These are phyloP conservation scores for Dillenia turbinata DNA, from an alignment of 164 flowering plant genomes.

Conservation along the genomic window DNA sequence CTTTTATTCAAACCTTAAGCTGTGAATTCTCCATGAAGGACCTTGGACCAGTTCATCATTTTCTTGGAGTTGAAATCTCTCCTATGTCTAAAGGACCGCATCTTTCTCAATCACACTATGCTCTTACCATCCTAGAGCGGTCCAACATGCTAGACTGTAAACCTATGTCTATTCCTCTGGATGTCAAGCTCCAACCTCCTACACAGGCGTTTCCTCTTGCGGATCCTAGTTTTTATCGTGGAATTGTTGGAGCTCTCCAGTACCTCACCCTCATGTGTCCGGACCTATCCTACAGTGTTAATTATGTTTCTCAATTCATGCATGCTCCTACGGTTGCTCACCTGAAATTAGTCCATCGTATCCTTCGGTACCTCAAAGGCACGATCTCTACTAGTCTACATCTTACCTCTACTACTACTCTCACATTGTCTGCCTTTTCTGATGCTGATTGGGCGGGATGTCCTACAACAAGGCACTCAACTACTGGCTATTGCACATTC, in stretches of 20 bases:
- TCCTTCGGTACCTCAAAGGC: slow-evolving; percentile 1
- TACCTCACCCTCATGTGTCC: slow-evolving; percentile 2
- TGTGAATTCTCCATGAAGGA: too few relatives aligned
- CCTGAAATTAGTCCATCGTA: background rate
- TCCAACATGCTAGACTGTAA: too few relatives aligned
- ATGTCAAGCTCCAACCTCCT: background rate
- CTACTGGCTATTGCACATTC: background rate
- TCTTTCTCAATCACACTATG: too few relatives aligned
- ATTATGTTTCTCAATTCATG: slow-evolving; percentile 5
- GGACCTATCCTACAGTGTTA: background rate
- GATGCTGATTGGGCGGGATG: slow-evolving; percentile 3
- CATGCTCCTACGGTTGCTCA: background rate
- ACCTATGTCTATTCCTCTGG: background rate
- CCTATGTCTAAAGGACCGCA: too few relatives aligned
- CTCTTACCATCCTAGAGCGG: too few relatives aligned
- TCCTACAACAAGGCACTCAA: background rate
- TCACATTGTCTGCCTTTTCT: background rate
- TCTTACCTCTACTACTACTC: background rate
- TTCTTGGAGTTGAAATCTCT: too few relatives aligned
- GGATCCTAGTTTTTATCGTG: background rate
- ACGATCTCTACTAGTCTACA: background rate
- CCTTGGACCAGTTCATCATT: too few relatives aligned
- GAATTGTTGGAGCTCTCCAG: background rate
- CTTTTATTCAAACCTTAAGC: too few relatives aligned
- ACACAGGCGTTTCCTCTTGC: background rate